Conservation (phyloP, 208 protist genomes). For the Vickermania spadyakhi region DNA sequence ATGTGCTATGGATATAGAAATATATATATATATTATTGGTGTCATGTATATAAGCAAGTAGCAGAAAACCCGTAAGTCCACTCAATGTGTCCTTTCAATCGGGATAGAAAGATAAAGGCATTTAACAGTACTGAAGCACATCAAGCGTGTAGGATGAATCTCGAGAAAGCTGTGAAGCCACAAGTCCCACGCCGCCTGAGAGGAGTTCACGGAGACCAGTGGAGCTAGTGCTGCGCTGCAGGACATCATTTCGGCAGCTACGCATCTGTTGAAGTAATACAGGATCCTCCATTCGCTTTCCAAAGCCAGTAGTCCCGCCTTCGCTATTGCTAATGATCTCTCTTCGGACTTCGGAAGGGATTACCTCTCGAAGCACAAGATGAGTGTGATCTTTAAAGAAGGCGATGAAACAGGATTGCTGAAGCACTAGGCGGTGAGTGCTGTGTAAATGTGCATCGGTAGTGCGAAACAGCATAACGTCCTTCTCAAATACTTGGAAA, state of each 20-base stretch:
- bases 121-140: no score
- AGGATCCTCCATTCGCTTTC: background rate
- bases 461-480: conserved; percentile 29
- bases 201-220: conserved; percentile 6
- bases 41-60: no score
- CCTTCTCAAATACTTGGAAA: conserved; percentile 8
- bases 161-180: conserved; percentile 16
- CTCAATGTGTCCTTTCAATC: no score
- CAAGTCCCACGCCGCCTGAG: conserved; percentile 10
- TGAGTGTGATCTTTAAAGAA: conserved; percentile 24
- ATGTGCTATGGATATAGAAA: no score
- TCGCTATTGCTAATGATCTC: background rate
- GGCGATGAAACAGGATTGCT: conserved; percentile 23
- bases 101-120: no score
- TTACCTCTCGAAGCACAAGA: conserved; percentile 38
- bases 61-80: no score
- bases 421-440: conserved; percentile 26
- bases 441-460: conserved; percentile 19
- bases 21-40: no score
- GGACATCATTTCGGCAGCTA: background rate
- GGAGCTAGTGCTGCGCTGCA: background rate
- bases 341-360: conserved; percentile 41
- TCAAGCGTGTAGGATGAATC: conserved; percentile 2
- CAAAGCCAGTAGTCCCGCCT: background rate
- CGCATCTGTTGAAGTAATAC: background rate